A percentile compares a stretch with the other conserved stretches of the same genome.
Evolutionary conservation across 2,329 filamentous ascomycete genomes (phyloP).

Genomic region (Colletotrichum tabaci): DNA sequence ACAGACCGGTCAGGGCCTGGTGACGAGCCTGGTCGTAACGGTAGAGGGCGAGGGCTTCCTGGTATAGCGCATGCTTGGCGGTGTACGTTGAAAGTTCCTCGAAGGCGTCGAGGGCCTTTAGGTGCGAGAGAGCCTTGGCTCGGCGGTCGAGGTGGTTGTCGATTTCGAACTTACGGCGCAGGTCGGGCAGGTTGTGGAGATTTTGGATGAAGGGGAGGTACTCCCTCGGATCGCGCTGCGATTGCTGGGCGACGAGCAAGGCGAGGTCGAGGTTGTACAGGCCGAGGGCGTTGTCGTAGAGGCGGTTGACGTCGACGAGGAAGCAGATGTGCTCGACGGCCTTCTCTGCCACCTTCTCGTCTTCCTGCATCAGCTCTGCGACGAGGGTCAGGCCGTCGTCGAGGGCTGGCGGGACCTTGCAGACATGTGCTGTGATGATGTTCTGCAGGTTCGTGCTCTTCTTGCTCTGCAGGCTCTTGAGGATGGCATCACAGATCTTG

Average conservation of each 20-base stretch:
- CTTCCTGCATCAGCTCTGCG: conserved; percentile 78
- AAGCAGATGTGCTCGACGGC: conserved; percentile 98
- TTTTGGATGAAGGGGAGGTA: conserved; percentile 95
- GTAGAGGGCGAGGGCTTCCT: conserved; percentile 83
- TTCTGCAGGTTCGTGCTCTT: conserved; percentile 84
- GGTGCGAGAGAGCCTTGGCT: conserved; percentile 82
- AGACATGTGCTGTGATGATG: conserved; percentile 93
- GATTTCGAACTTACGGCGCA: conserved; percentile 85
- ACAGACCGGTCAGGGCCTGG: conserved; percentile 79
- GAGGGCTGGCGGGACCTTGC: conserved; percentile 91
- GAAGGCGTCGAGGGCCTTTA: conserved; percentile 81
- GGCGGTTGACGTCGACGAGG: conserved; percentile 90
- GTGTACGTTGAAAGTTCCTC: conserved; percentile 85
- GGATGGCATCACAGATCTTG: conserved; percentile 86
- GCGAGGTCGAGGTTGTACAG: conserved; percentile 93
- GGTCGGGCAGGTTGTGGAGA: conserved; percentile 80
- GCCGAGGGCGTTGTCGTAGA: conserved; percentile 92
- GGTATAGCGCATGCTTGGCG: conserved; percentile 84
- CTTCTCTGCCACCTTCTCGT: conserved; percentile 82
- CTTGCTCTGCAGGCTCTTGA: conserved; percentile 75
- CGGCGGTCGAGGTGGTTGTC: conserved; percentile 88
- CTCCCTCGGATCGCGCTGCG: conserved; percentile 94
- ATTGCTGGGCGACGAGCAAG: conserved; percentile 92
- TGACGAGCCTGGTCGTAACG: conserved; percentile 83
- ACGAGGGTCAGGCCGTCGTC: conserved; percentile 88